Conservation (phyloP, 2,329 filamentous ascomycete species). For the Aspergillus niger region DNA sequence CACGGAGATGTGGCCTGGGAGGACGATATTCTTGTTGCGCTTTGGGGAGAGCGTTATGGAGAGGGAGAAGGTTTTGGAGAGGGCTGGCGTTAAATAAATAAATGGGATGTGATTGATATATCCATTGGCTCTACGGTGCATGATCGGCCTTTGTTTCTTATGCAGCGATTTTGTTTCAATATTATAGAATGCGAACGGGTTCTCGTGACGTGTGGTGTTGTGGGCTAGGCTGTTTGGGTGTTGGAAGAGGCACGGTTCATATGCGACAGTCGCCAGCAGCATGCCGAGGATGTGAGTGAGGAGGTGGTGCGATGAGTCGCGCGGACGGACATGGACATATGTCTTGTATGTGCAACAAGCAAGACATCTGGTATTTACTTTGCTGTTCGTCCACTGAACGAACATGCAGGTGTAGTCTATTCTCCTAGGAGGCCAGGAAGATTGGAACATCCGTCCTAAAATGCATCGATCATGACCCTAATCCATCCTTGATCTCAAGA, state of each 20-base stretch:
- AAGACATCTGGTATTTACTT: conserved; percentile 1
- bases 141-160: conserved; percentile 1
- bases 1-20: conserved; percentile 87
- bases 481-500: conserved; percentile 21
- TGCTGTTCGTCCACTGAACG: background rate
- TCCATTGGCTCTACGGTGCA: background rate
- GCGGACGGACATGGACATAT: background rate
- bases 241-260: background rate
- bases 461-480: conserved; percentile 20
- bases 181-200: background rate
- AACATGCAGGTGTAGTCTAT: conserved; percentile 4
- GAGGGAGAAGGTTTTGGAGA: conserved; percentile 78
- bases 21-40: conserved; percentile 93
- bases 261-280: background rate
- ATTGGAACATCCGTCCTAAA: conserved; percentile 17
- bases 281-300: background rate
- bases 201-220: background rate
- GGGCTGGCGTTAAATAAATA: conserved; percentile 52
- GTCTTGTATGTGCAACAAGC: conserved; percentile 2
- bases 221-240: background rate
- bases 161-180: background rate
- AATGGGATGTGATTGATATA: background rate
- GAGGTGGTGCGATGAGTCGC: background rate
- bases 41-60: conserved; percentile 91
- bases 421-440: conserved; percentile 7